Base-by-base conservation (phyloP, 73 alveolate species). In the Paramecium primaurelia region DNA sequence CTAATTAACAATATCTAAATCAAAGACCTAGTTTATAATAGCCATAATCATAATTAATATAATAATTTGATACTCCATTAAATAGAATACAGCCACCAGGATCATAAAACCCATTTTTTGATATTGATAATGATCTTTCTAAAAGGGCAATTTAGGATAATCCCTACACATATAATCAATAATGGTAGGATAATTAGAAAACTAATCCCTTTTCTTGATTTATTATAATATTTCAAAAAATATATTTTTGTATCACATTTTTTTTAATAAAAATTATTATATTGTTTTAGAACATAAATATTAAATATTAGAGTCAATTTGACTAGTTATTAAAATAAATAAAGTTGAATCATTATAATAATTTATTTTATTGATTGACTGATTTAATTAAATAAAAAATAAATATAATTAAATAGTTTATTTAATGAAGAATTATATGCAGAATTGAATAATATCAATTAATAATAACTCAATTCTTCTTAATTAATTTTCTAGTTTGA, bases 401-500 rank as follows among this genome's bases (percentile, higher is more conserved):
- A 34, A 34, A 3, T 40, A 40, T 5, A 8, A 8, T 40, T 40
- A 40, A 40, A 8, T 40, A 40, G 2, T 40, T 40, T 8, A 40
- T 40, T 14, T 7, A 40, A 10, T 1, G 49, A 40, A 40, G 49
- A 40, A 40, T 40, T 40, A 8, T 11, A 14, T 16, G 25, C 25
- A 49, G 25, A 49, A 49, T 12, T 54, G 69, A 18, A 18, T 54
- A 54, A 54, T 2, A 2, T 16, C 36, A 4, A 54, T 18, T 54
- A 18, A 54, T n/a, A 75, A 38, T 38, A 75, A 30, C 40, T 75
- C 88, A 75, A 75, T 38, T 75, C 47, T 75, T 75, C 34, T 42
- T 75, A 75, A 75, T 75, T 75, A 64, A 34, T 20, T 75, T 75
- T 75, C 88, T 75, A 75, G 88, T 75, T 42, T 75, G 30, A 75